Evolutionary conservation across 345 rosid genomes (phyloP), one percentile per base, ranked within the genome.

Genomic region (Corchorus capsularis): DNA sequence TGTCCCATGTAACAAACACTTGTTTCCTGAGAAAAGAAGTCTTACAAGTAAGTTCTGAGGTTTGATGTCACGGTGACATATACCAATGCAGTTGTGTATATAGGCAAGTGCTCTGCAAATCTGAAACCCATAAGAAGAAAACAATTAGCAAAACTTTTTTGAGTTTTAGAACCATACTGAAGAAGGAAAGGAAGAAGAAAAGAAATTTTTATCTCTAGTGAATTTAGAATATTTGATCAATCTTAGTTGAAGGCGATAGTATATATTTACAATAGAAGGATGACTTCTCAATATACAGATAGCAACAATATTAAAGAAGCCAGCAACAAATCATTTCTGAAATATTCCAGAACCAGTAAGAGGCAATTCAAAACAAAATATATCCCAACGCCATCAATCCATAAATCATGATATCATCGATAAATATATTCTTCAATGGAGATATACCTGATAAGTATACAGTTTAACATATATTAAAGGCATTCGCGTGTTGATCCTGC

Each of bases 1-100:
- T n/a, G 68, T 63, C 15, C 63, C 63, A 62, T 34, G 63, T 57
- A 55, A 71, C 34, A 74, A 60, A 62, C 27, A 35, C 43, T 50
- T 49, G 71, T 41, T 56, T 71, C 63, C 52, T 12, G 15, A 27
- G 52, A 49, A 72, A 16, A 52, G 72, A 53, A 43, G 54, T 68
- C 89, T 85, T 80, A 94, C 98, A 49, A 95, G 88, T 74, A 93
- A 84, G 82, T 95, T 95, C 73, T 95, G 99, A 55, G 98, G 99
- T 85, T 95, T 95, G 85, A 95, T 95, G 83, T 95, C 99, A 78
- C 98, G 95, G 68, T 95, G 99, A 83, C 99, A 95, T 71, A 95
- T 92, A 64, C 98, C 98, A 79, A 93, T 90, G 69, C 83, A 88
- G 56, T 87, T 87, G 82, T 95, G 99, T 49, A 95, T 80, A 81